Conservation (phyloP, 139 green algal species). For the Chlamydomonas sphaeroides region DNA sequence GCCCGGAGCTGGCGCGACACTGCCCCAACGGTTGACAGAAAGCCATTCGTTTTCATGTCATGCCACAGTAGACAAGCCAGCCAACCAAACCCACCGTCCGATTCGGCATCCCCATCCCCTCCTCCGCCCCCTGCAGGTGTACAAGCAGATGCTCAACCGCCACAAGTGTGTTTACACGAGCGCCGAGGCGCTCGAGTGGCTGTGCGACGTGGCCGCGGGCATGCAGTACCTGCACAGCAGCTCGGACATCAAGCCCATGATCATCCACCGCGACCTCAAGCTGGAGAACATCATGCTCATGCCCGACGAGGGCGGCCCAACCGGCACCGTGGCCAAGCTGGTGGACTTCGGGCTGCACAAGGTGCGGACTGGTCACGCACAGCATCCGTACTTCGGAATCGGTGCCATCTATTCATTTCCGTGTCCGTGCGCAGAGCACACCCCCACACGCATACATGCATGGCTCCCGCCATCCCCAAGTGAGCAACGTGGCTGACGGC, state of each 20-base stretch:
- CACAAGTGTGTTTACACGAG: slow-evolving; percentile 55
- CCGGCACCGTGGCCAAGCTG: slow-evolving; percentile 51
- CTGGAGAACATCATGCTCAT: slow-evolving; percentile 66
- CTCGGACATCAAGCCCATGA: slow-evolving; percentile 56
- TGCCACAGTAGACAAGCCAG: too few relatives aligned
- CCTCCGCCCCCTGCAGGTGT: slow-evolving; percentile 37
- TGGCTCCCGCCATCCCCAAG: too few relatives aligned
- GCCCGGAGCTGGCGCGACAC: too few relatives aligned
- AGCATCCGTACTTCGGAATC: too few relatives aligned
- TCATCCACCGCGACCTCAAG: slow-evolving; percentile 60
- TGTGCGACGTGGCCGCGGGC: slow-evolving; percentile 58
- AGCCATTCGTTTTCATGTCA: too few relatives aligned
- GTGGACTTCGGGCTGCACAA: slow-evolving; percentile 66
- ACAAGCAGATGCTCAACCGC: slow-evolving; percentile 65
- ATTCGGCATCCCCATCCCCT: too few relatives aligned
- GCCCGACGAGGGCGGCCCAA: slow-evolving; percentile 16
- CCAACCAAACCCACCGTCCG: too few relatives aligned
- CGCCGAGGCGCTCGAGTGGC: slow-evolving; percentile 53
- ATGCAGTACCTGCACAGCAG: slow-evolving; percentile 60
- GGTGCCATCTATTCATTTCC: too few relatives aligned
- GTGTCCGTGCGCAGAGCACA: too few relatives aligned
- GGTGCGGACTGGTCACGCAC: too few relatives aligned
- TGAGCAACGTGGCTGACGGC: background rate
- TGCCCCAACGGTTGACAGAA: too few relatives aligned
- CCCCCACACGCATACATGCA: too few relatives aligned